Percentiles rank a stretch among this genome's conserved stretches.
phyloP scores from a whole-genome alignment of 192 early-diverging fungal genomes.

The Coemansia sp. region DNA sequence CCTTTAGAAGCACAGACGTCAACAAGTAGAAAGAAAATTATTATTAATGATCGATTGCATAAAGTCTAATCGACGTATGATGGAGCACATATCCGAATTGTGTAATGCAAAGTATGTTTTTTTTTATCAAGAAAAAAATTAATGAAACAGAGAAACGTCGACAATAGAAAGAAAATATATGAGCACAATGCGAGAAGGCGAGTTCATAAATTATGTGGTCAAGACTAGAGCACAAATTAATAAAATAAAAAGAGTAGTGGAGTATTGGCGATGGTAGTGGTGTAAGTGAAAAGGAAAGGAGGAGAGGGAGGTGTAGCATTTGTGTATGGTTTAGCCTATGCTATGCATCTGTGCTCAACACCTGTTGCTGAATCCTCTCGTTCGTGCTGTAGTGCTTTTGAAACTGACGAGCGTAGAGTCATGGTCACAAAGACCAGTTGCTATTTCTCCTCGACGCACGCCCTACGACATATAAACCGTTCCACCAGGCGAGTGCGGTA shows the following conservation, averaged over 20 bases:
- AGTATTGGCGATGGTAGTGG: neutral
- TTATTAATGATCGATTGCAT: neutral
- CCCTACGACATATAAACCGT: slow-evolving; percentile 41
- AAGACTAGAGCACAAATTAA: slow-evolving; percentile 1
- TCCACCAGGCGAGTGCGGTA: slow-evolving; percentile 34
- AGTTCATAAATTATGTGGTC: slow-evolving; percentile 2
- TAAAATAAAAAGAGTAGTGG: neutral
- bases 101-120: neutral
- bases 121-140: neutral
- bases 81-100: neutral
- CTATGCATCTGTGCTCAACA: neutral
- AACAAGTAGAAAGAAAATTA: slow-evolving; percentile 54
- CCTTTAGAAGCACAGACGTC: slow-evolving; percentile 83
- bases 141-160: neutral
- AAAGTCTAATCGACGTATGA: slow-evolving; percentile 28
- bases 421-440: slow-evolving; percentile 6
- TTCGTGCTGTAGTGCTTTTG: neutral
- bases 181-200: neutral
- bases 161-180: neutral
- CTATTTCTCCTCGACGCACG: neutral
- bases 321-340: neutral
- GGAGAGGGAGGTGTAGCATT: neutral
- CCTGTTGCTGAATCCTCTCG: neutral
- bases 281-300: neutral
- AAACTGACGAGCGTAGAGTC: neutral